These are phyloP conservation scores for Sporothrix humicola DNA, from an alignment of 2,329 filamentous ascomycete species.

Conservation along the genomic window DNA sequence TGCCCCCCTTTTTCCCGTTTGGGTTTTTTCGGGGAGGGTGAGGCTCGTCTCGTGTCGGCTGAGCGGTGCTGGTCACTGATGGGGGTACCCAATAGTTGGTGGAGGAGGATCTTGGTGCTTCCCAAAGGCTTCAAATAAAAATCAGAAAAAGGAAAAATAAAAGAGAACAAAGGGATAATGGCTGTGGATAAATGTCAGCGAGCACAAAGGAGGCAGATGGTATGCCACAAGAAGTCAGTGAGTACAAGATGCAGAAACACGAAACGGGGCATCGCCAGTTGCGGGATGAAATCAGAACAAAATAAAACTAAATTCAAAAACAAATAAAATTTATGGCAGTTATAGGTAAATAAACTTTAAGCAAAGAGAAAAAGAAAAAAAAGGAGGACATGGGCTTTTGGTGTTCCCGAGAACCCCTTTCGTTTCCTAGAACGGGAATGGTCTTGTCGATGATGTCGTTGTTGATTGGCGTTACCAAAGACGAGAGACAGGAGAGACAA, in stretches of 20 bases:
- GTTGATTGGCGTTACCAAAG: slow-evolving; percentile 32
- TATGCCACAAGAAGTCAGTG: slow-evolving; percentile 4
- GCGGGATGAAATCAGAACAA: not conserved
- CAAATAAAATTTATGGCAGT: not conserved
- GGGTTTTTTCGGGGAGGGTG: not conserved
- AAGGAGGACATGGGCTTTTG: slow-evolving; percentile 6
- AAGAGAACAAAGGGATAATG: not conserved
- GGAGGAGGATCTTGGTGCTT: slow-evolving; percentile 28
- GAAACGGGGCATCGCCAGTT: slow-evolving; percentile 8
- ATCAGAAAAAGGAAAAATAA: not conserved
- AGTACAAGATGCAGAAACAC: slow-evolving; percentile 2
- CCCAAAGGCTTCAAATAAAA: slow-evolving; percentile 27
- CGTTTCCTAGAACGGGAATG: slow-evolving; percentile 19
- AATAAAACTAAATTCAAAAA: not conserved
- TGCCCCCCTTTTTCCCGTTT: not conserved
- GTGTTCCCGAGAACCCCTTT: slow-evolving; percentile 25
- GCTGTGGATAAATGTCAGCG: not conserved
- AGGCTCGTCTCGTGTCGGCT: slow-evolving; percentile 19
- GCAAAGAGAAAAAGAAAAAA: slow-evolving; percentile 1
- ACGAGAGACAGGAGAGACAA: slow-evolving; percentile 29
- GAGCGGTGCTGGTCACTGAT: slow-evolving; percentile 9
- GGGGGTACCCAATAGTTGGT: slow-evolving; percentile 7
- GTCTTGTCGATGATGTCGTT: slow-evolving; percentile 28
- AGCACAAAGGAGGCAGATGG: slow-evolving; percentile 16
- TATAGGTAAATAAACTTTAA: not conserved